Base-by-base conservation (phyloP, 2,329 filamentous ascomycete species). In the Septoria linicola region DNA sequence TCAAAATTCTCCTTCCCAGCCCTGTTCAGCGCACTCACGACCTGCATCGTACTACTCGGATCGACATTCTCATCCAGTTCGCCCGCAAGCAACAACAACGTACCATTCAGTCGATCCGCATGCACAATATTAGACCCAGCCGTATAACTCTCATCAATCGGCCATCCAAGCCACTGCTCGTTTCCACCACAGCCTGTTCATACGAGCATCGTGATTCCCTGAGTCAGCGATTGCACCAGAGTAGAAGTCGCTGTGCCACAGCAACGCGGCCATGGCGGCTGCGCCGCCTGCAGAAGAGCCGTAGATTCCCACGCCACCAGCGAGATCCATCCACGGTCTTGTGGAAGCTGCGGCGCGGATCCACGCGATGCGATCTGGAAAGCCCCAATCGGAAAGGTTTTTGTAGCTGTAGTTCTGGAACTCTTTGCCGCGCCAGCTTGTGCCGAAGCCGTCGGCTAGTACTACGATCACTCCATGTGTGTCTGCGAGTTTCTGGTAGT, bases 111-210 rank as follows among this genome's bases (percentile, higher is more conserved):
- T 10, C 27, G 8, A 13, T 27, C 30, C 6, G 49, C 49, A 43
- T 53, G 49, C 37, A 53, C 49, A 4, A 48, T 32, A 20, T 53
- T 53, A 5, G 43, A 48, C 6, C 32, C 34, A 17, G 31, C 23
- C n/a, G 36, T 37, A 39, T 53, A 53, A 3, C 31, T 20, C 21
- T 37, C 14, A 25, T 53, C 43, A 16, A 53, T 43, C 3, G 49
- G 49, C 11, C n/a, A 53, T 0, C 49, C 43, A 42, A 53, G 23
- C 10, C 39, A 41, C 21, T 35, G 25, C 23, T 53, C 49, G 25
- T n/a, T 53, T 53, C 49, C 49, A 47, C 49, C 49, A 53, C 4
- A 37, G 8, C 8, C 48, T 47, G n/a, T 53, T 37, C 1, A 53
- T 14, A 4, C 49, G 49, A 21, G 47, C 48, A 5, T 48, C 49